Evolutionary conservation across 2,329 filamentous ascomycete species (phyloP).

Genomic region (Trichoderma polysporum): DNA sequence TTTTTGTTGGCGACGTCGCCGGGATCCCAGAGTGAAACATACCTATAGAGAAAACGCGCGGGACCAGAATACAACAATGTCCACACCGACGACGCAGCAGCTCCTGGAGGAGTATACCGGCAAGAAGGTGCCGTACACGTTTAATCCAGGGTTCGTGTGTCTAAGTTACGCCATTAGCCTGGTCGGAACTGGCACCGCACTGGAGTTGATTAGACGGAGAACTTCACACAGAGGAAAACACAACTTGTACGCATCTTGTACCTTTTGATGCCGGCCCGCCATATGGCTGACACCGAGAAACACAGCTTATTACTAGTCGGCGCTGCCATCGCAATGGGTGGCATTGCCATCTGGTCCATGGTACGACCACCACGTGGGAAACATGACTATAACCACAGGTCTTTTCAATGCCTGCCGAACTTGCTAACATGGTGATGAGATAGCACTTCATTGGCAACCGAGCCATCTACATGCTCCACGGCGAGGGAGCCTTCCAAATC

Average conservation of each 20-base stretch:
- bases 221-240: slow-evolving; percentile 66
- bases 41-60: neutral
- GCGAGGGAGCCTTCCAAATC: slow-evolving; percentile 63
- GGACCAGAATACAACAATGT: neutral
- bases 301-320: slow-evolving; percentile 50
- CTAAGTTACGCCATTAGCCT: slow-evolving; percentile 76
- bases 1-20: neutral
- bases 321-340: slow-evolving; percentile 70
- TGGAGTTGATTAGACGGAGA: slow-evolving; percentile 77
- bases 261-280: neutral
- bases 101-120: slow-evolving; percentile 44
- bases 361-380: slow-evolving; percentile 33
- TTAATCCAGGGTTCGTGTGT: slow-evolving; percentile 62
- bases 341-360: slow-evolving; percentile 73
- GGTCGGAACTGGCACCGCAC: slow-evolving; percentile 73
- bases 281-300: neutral
- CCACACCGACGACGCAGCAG: slow-evolving; percentile 18
- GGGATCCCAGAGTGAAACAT: neutral
- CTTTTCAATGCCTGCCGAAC: neutral
- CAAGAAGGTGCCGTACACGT: slow-evolving; percentile 48
- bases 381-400: neutral
- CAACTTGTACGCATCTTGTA: slow-evolving; percentile 59
- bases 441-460: slow-evolving; percentile 66
- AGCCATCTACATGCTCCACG: slow-evolving; percentile 68
- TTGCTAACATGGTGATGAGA: neutral